Evolutionary conservation across 306 rosid genomes (phyloP).

Genomic region (Cucurbita argyrosperma): DNA sequence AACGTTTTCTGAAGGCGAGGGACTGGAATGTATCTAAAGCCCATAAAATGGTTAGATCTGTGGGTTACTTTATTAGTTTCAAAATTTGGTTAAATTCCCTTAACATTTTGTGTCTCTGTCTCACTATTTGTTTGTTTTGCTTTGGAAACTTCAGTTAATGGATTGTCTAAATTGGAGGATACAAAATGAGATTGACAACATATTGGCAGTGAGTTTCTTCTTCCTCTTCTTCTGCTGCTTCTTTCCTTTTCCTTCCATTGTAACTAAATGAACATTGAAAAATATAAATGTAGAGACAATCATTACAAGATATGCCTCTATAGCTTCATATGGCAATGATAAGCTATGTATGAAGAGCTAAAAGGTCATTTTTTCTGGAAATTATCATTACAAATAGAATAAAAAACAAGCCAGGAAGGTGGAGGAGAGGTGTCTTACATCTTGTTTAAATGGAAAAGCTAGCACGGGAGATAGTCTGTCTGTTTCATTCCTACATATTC

Average conservation of each 20-base stretch:
- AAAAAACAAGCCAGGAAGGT: background rate
- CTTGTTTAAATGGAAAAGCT: background rate
- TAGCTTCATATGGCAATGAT: background rate
- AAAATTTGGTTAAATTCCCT: background rate
- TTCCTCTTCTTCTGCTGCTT: no score
- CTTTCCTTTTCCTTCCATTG: no score
- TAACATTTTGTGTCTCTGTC: background rate
- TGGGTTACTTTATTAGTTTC: background rate
- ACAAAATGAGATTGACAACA: slow-evolving; percentile 66
- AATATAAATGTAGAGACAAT: background rate
- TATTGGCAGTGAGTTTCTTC: slow-evolving; percentile 51
- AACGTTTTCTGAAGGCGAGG: slow-evolving; percentile 83
- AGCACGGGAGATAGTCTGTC: background rate
- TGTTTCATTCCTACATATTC: background rate
- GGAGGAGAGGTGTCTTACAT: background rate
- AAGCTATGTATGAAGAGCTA: background rate
- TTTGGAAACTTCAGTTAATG: slow-evolving; percentile 37
- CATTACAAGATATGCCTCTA: background rate
- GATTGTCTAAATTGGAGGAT: slow-evolving; percentile 85
- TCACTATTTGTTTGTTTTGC: background rate
- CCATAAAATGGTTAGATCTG: slow-evolving; percentile 67
- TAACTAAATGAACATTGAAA: background rate
- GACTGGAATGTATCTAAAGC: slow-evolving; percentile 76
- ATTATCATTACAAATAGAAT: background rate
- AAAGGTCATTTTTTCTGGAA: background rate